These are phyloP conservation scores for Tulasnella calospora DNA, from an alignment of 768 basidiomycete genomes.

Conservation along the genomic window DNA sequence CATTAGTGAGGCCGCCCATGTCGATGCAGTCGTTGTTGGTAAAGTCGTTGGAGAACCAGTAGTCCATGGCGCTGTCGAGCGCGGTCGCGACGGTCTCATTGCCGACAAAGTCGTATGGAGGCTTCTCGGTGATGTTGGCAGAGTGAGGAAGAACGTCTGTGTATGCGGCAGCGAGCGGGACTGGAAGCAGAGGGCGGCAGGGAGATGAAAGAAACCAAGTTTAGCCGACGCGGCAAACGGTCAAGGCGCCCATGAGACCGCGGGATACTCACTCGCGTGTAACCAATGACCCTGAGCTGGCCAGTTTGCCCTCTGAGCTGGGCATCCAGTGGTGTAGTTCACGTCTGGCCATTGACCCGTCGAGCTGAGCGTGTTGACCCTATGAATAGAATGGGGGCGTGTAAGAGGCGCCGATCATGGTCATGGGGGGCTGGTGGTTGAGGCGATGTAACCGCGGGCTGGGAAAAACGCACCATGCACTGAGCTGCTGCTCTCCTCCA, in stretches of 20 bases:
- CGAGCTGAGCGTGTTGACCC: conserved; percentile 25
- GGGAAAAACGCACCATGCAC: neutral
- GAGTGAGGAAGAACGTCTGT: neutral
- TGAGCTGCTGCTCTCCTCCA: conserved; percentile 2
- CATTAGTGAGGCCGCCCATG: conserved; percentile 15
- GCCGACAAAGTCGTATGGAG: conserved; percentile 17
- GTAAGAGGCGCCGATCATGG: neutral
- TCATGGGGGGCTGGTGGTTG: neutral
- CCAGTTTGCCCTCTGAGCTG: conserved; percentile 62
- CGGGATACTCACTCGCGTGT: neutral
- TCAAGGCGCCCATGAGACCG: conserved; percentile 1
- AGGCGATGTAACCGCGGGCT: neutral
- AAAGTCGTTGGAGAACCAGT: conserved; percentile 27
- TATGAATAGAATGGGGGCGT: neutral
- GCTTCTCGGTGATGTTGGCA: conserved; percentile 3
- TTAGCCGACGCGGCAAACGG: neutral
- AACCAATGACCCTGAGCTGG: conserved; percentile 46
- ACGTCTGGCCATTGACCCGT: conserved; percentile 40
- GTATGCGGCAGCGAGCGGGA: conserved; percentile 25
- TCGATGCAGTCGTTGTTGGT: conserved; percentile 24
- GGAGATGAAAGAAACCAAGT: neutral
- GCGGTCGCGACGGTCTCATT: conserved; percentile 12
- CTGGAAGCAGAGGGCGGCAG: neutral
- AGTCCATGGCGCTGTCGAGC: conserved; percentile 21
- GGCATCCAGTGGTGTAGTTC: conserved; percentile 60